Conservation (phyloP, 2,329 filamentous ascomycete species). For the Fusarium neocosmosporiellum region DNA sequence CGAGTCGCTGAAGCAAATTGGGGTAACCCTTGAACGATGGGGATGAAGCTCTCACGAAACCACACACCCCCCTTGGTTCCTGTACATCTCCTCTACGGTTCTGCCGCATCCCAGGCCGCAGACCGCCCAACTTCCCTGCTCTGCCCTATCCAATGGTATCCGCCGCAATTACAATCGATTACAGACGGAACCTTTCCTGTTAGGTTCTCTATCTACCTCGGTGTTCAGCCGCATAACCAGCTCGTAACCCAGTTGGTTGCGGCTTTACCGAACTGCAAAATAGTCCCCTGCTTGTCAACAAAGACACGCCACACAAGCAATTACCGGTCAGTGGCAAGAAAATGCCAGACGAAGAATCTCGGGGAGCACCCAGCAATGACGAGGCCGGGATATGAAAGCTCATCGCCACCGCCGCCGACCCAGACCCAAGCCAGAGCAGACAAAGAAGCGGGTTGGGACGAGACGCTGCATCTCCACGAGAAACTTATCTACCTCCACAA, state of each 20-base stretch:
- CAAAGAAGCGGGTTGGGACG: background rate
- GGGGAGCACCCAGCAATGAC: background rate
- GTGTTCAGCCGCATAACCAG: slow-evolving; percentile 30
- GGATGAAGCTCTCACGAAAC: slow-evolving; percentile 33
- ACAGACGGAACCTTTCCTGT: slow-evolving; percentile 1
- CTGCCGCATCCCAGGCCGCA: slow-evolving; percentile 36
- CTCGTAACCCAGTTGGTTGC: slow-evolving; percentile 3
- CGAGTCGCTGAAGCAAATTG: slow-evolving; percentile 29
- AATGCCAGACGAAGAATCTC: background rate
- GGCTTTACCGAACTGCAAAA: slow-evolving; percentile 1
- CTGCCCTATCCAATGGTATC: slow-evolving; percentile 30
- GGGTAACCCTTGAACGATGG: slow-evolving; percentile 31
- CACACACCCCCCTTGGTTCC: slow-evolving; percentile 20
- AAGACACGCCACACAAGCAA: background rate
- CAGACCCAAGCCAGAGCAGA: background rate
- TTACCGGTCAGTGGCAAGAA: background rate
- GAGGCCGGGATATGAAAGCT: background rate
- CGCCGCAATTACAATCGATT: slow-evolving; percentile 33
- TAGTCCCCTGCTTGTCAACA: background rate
- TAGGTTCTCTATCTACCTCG: background rate
- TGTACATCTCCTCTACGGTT: slow-evolving; percentile 28
- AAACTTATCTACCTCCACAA: background rate
- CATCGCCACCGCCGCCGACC: background rate
- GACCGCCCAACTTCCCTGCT: slow-evolving; percentile 32
- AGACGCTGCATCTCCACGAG: background rate